These are phyloP conservation scores for Euphorbia lathyris DNA, from an alignment of 345 rosid genomes.

Conservation along the genomic window DNA sequence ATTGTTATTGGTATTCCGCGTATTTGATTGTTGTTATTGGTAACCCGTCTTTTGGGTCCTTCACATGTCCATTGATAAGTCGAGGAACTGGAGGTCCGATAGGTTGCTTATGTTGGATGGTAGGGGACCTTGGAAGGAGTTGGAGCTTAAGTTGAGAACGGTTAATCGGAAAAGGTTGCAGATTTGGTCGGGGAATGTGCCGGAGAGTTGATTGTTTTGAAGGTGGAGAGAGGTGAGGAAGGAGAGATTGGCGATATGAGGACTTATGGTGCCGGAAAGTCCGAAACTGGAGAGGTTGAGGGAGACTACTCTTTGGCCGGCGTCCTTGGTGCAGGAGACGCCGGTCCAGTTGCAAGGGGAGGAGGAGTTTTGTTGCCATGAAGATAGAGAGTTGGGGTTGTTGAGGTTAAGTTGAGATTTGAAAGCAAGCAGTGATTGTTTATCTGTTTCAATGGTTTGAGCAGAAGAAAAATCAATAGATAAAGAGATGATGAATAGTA, in stretches of 20 bases:
- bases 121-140: slow-evolving; percentile 35
- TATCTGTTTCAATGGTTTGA: neutral
- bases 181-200: slow-evolving; percentile 37
- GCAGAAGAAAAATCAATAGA: neutral
- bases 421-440: neutral
- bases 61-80: slow-evolving; percentile 11
- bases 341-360: slow-evolving; percentile 41
- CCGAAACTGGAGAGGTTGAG: slow-evolving; percentile 28
- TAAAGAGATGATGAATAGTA: neutral
- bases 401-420: neutral
- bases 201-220: slow-evolving; percentile 38
- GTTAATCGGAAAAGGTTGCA: slow-evolving; percentile 36
- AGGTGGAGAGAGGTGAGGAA: slow-evolving; percentile 47
- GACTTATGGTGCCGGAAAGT: slow-evolving; percentile 39
- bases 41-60: too few species aligned
- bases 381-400: neutral
- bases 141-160: slow-evolving; percentile 42
- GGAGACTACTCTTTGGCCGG: slow-evolving; percentile 38
- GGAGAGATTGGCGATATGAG: slow-evolving; percentile 44
- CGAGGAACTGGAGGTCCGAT: slow-evolving; percentile 21
- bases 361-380: neutral
- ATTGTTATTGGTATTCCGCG: too few species aligned
- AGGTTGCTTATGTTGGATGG: slow-evolving; percentile 37
- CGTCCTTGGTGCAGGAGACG: slow-evolving; percentile 32
- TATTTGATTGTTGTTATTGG: too few species aligned